Base-by-base conservation (phyloP, 2,329 filamentous ascomycete genomes). In the Botrytis byssoidea region DNA sequence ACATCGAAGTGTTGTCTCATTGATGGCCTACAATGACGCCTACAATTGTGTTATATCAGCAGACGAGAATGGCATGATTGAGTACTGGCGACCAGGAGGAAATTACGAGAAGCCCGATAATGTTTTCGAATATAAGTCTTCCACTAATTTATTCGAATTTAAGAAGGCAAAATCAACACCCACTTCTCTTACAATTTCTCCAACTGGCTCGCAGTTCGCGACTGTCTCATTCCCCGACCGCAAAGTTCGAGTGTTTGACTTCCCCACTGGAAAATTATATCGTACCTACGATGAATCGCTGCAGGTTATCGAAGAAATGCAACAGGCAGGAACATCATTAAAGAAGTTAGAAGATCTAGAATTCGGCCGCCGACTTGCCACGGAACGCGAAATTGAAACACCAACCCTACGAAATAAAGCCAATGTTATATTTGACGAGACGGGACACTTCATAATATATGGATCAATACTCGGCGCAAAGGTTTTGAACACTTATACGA, bases 261-360 rank as follows among this genome's bases (percentile, higher is more conserved):
- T 99, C 80, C 88, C 90, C 2, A 91, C 93, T 0, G 96, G 90
- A 18, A 98, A 97, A 82, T 87, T 99, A 7, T 91, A 95, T 79
- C 90, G 95, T 55, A 96, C 93, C 1, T 99, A 99, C 80, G 97
- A 99, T 79, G 96, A 99, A 82, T 98, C 95, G 6, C 86, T 99
- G 18, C 87, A 91, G 73, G 96, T 93, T 1, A 90, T 97, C 63
- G 94, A 93, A 71, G 93, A 97, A 75, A 97, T 98, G 94, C 95
- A 99, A 79, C 93, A 97, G 83, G 93, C 93, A n/a, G 95, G 94
- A 0, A 96, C 92, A 0, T 90, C 92, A 0, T 84, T 92, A 12
- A 90, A 93, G 73, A 93, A 93, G 77, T 84, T 99, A 1, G 96
- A 98, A 73, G 90, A 94, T 75, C 89, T 98, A 7, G 96, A 99